Base-by-base conservation (phyloP, 345 rosid species). In the Salix koriyanagi region DNA sequence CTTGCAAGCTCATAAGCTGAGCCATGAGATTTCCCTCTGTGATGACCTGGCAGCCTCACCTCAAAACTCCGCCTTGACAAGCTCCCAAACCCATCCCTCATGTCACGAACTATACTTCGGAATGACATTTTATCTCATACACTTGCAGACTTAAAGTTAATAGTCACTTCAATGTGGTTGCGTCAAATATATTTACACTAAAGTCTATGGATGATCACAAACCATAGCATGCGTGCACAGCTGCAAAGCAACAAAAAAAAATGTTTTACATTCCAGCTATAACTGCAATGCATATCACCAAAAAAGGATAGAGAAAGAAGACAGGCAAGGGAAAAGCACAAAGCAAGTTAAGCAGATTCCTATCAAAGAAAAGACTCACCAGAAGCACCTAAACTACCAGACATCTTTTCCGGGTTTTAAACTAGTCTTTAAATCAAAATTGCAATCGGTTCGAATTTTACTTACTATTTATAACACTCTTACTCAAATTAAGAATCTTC, bases 71-170 rank as follows among this genome's bases (percentile, higher is more conserved):
- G 87, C 78, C 96, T 85, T 0, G 99, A 95, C 69, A 95, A 82
- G 78, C 98, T 95, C 84, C 98, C 98, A 67, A 95, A 83, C 70
- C 96, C 92, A 85, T 91, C 99, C 83, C 93, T 93, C 75, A 95
- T 83, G 73, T 95, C 99, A 50, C 94, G 95, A 69, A 93, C 94
- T 79, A 95, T 93, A 82, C 97, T 88, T 2, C 97, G 90, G 80
- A 95, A 91, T 5, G 99, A 95, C 99, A 95, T 94, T 64, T 73
- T 30, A 73, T 67, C 54, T 61, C 15, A 65, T 64, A 23, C 60
- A 50, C 78, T 69, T 5, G 74, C 34, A 30, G 26, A 19, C 37
- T 41, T 44, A 60, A 36, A 42, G 50, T 67, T 42, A 16, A 42
- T 48, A 69, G 8, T 54, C 28, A 15, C 44, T 74, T 69, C 37